phyloP scores from a whole-genome alignment of 2,329 filamentous ascomycete species.

The Helminthosporium solani region DNA sequence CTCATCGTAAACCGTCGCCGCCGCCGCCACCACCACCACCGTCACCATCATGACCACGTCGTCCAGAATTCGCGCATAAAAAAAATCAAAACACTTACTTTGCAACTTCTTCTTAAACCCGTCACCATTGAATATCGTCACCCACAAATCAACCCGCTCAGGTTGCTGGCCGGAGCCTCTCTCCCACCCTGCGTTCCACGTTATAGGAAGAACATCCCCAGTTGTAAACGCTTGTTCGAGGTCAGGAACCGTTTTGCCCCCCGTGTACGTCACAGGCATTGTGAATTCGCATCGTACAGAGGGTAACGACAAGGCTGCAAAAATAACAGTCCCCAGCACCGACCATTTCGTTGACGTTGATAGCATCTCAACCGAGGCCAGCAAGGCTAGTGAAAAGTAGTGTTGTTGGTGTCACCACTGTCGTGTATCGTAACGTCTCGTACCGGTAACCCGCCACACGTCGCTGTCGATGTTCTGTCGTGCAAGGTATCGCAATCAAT shows the following conservation, averaged over 20 bases:
- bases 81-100: not conserved
- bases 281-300: constrained; percentile 1
- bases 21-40: not conserved
- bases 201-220: not conserved
- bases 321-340: not conserved
- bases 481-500: no score
- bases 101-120: not conserved
- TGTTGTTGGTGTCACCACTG: no score
- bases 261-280: not conserved
- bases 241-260: not conserved
- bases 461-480: no score
- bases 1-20: no score
- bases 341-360: not conserved
- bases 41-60: not conserved
- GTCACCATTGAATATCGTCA: not conserved
- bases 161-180: constrained; percentile 3
- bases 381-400: no score
- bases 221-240: not conserved
- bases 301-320: not conserved
- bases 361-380: no score
- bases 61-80: not conserved
- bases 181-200: constrained; percentile 4
- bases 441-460: no score
- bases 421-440: no score
- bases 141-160: not conserved